These are phyloP conservation scores for Prosopis cineraria DNA, from an alignment of 306 rosid genomes.

Conservation along the genomic window DNA sequence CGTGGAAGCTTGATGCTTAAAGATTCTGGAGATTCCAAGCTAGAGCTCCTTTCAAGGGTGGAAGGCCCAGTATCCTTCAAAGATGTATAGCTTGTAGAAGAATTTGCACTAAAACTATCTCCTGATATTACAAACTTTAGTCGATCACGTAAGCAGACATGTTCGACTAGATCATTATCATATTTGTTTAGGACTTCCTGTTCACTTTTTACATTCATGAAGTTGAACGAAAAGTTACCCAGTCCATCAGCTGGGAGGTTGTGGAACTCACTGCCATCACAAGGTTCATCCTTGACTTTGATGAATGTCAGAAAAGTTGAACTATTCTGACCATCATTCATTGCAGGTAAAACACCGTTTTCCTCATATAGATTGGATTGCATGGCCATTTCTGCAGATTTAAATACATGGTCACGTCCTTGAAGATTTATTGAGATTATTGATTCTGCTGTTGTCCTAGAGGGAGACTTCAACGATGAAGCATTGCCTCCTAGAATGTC, in stretches of 20 bases:
- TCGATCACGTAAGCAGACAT: constrained; percentile 62
- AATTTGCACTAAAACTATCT: constrained; percentile 38
- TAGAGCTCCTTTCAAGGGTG: constrained; percentile 33
- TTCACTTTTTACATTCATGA: constrained; percentile 57
- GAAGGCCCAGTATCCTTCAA: constrained; percentile 42
- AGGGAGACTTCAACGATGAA: constrained; percentile 36
- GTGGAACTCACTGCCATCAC: constrained; percentile 41
- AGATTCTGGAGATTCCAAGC: constrained; percentile 49
- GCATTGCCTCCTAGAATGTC: constrained; percentile 38
- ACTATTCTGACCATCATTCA: constrained; percentile 38
- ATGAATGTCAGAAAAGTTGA: constrained; percentile 41
- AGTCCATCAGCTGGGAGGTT: constrained; percentile 36
- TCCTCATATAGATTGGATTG: constrained; percentile 48
- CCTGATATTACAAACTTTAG: constrained; percentile 48
- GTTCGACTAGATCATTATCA: constrained; percentile 53
- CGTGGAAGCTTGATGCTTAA: constrained; percentile 40
- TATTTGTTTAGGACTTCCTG: constrained; percentile 31
- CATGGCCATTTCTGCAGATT: constrained; percentile 33
- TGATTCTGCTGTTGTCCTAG: constrained; percentile 27
- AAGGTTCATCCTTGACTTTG: constrained; percentile 73
- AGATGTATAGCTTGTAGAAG: constrained; percentile 32
- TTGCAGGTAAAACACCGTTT: constrained; percentile 35
- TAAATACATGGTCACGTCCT: constrained; percentile 34
- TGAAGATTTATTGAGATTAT: constrained; percentile 26
- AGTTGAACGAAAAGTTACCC: constrained; percentile 38